Base-by-base conservation (phyloP, 2,329 filamentous ascomycete genomes). In the Hypoxylon sp. region DNA sequence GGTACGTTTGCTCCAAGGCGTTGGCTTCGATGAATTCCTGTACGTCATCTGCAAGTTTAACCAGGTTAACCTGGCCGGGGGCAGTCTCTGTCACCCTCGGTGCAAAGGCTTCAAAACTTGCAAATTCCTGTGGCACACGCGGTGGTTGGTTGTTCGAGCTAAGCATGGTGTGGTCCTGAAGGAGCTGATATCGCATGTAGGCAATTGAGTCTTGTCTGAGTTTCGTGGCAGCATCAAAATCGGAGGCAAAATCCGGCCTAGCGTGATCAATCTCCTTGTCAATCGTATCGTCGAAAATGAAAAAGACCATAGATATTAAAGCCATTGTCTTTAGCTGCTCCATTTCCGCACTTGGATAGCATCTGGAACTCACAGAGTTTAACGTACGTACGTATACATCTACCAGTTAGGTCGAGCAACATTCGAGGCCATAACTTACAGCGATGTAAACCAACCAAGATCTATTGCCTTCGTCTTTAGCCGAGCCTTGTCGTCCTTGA, bases 251-350 rank as follows among this genome's bases (percentile, higher is more conserved):
- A 35, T 73, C 69, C 2, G 47, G 37, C 14, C 59, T 53, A 4
- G 63, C 59, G 29, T 63, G 44, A 4, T 71, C 69, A 46, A 71
- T 68, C 42, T 70, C 68, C 64, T 70, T 71, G 48, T 74, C 72
- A 14, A 72, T 67, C 8, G 69, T 68, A 46, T 74, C 72, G 42
- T 74, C 72, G 33, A 71, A 70, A 5, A 72, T 67, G 31, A 74
- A 74, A 22, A 72, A 64, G 19, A 63, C 61, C 46, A 72, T 63
- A 19, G 63, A 69, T 17, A 73, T 51, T 2, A 72, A 33, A 17
- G 59, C 71, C 67, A 73, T 73, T 9, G 66, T 71, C 57, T 70
- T 65, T 14, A 73, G 48, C 31, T 59, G 59, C 11, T 73, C 71
- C 31, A 70, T 63, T 9, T 52, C 67, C 6, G 66, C 62, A 26